These are phyloP conservation scores for Pseudozyma sp. DNA, from an alignment of 1,284 basidiomycete species.

Conservation along the genomic window DNA sequence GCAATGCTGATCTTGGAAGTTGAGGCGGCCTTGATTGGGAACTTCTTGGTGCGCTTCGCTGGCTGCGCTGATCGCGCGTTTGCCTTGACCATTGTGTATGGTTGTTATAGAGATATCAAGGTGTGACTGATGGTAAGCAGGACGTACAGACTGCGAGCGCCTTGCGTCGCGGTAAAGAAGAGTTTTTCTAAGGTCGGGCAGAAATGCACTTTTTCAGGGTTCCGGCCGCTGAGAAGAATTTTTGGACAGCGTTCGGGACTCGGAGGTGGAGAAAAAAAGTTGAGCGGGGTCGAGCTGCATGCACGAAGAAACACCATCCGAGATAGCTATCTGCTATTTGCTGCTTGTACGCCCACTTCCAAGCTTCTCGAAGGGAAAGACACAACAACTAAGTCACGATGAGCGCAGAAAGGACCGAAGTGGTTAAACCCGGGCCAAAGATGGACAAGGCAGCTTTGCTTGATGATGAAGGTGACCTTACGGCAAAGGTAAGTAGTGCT, in stretches of 20 bases:
- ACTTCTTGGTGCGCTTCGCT: slow-evolving; percentile 16
- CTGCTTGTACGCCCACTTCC: no score
- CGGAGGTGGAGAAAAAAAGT: slow-evolving; percentile 34
- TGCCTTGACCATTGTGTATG: slow-evolving; percentile 27
- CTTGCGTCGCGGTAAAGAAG: neutral
- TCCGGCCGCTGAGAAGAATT: slow-evolving; percentile 16
- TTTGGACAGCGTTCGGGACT: slow-evolving; percentile 19
- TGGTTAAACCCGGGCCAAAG: neutral
- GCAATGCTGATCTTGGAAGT: slow-evolving; percentile 2
- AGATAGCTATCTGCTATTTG: neutral
- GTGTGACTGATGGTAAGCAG: slow-evolving; percentile 1
- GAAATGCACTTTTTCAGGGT: slow-evolving; percentile 1
- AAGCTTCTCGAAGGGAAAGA: neutral
- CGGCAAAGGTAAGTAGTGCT: slow-evolving; percentile 19
- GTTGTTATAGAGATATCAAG: neutral
- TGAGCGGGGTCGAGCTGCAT: slow-evolving; percentile 1
- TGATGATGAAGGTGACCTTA: slow-evolving; percentile 50
- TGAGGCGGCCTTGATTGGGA: slow-evolving; percentile 8
- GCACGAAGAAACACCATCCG: slow-evolving; percentile 2
- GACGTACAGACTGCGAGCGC: neutral
- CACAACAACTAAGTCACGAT: neutral
- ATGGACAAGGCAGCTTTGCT: slow-evolving; percentile 26
- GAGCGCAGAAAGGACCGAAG: slow-evolving; percentile 8
- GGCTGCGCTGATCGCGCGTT: neutral
- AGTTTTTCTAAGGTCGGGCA: slow-evolving; percentile 12